Conservation (phyloP, 148 eudicot species). For the Polygonum aviculare region DNA sequence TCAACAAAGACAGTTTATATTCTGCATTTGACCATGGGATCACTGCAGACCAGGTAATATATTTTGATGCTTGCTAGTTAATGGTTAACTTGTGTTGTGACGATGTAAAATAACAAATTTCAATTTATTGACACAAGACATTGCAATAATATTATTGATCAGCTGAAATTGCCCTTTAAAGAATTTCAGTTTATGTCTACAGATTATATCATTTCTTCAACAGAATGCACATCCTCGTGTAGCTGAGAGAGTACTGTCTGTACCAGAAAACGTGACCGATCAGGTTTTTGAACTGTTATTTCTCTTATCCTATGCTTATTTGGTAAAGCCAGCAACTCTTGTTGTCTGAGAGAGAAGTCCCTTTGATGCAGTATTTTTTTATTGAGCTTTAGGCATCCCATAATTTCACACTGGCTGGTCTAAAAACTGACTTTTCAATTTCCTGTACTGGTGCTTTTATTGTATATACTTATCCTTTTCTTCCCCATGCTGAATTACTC, state of each 20-base stretch:
- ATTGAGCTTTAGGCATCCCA: too few species aligned
- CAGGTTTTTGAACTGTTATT: slow-evolving; percentile 40
- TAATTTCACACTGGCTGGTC: too few species aligned
- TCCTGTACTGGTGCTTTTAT: background rate
- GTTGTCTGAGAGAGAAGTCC: background rate
- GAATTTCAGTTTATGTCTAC: slow-evolving; percentile 19
- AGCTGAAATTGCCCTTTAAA: background rate
- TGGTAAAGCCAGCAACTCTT: background rate
- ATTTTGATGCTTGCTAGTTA: background rate
- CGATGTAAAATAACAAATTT: background rate
- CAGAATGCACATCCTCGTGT: slow-evolving; percentile 99
- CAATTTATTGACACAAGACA: background rate
- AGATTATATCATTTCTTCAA: slow-evolving; percentile 88
- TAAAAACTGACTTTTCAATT: background rate
- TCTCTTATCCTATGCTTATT: background rate
- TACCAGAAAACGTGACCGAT: slow-evolving; percentile 97
- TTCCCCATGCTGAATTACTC: background rate
- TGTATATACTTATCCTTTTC: background rate
- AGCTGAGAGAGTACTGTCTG: slow-evolving; percentile 72
- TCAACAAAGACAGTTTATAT: slow-evolving; percentile 78
- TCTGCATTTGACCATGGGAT: slow-evolving; percentile 89
- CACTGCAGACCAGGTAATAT: slow-evolving; percentile 64
- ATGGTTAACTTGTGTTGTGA: background rate
- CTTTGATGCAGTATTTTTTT: too few species aligned
- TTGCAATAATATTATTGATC: background rate